Base-by-base conservation (phyloP, 352 stramenopile genomes). In the Pythium utonaiense region DNA sequence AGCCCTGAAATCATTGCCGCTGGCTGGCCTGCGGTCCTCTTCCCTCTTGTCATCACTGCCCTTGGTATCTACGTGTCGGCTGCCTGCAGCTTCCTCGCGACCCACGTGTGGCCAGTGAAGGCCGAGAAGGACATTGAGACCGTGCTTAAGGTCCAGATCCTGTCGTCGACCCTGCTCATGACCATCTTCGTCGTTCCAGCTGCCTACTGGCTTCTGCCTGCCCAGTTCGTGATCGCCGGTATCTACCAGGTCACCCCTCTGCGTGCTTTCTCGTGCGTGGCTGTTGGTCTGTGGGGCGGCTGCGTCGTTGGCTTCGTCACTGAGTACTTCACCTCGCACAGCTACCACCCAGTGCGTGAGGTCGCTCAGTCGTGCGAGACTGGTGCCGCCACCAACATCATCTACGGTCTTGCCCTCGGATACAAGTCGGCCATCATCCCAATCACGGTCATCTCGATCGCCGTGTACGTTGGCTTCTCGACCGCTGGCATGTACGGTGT, bases 141-240 rank as follows among this genome's bases (percentile, higher is more conserved):
- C 42, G 95, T 97, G 53, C 80, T 99, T 30, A 99, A 99, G 84
- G 73, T 99, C 53, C 97, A 99, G 80, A 91, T 99, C 25, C 98
- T 99, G 66, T 87, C 91, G 34, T 99, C 97, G 22, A 99, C 97
- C 14, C 62, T 97, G 60, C 63, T 99, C 42, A 98, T 99, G 89
- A 97, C 98, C 24, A 74, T 95, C 36, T 64, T 96, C 25, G 88
- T 98, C 13, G 87, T 97, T 73, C 78, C 91, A 47, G 81, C 98
- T 44, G 76, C 96, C n/a, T 71, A 86, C 60, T 89, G 71, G 67
- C 93, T 98, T 66, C 86, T 99, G 38, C 96, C 96, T 17, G 61
- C 78, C n/a, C 71, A 70, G 34, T 99, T 99, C 70, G 69, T 81
- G 17, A 57, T 98, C 6, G 53, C 78, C 17, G 88, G 75, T 0